Percentiles rank a stretch among this genome's conserved stretches.
phyloP scores from a whole-genome alignment of 2,329 filamentous ascomycete genomes.

The Hypoxylon sp. region DNA sequence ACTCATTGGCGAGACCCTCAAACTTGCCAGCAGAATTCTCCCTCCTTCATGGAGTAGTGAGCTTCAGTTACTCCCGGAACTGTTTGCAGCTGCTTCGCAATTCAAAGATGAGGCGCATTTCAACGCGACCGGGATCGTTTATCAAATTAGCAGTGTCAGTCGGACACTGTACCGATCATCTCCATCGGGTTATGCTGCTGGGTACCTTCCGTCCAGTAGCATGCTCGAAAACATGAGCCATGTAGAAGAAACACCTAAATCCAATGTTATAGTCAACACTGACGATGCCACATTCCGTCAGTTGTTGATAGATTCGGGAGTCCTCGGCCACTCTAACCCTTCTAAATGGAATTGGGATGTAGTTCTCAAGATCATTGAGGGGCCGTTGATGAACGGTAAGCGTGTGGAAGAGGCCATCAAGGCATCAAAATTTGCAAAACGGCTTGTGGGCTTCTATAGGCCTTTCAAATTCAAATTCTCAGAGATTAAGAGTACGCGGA shows the following conservation, averaged over 20 bases:
- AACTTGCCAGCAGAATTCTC: slow-evolving; percentile 86
- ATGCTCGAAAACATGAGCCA: slow-evolving; percentile 63
- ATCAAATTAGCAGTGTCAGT: slow-evolving; percentile 98
- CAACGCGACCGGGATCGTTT: slow-evolving; percentile 89
- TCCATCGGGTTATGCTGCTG: slow-evolving; percentile 59
- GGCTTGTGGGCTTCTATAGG: slow-evolving; percentile 92
- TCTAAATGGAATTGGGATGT: slow-evolving; percentile 98
- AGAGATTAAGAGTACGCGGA: slow-evolving; percentile 88
- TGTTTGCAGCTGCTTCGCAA: slow-evolving; percentile 81
- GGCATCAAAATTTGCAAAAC: slow-evolving; percentile 95
- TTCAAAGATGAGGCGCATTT: slow-evolving; percentile 81
- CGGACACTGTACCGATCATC: slow-evolving; percentile 88
- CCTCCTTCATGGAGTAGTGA: slow-evolving; percentile 85
- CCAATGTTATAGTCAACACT: slow-evolving; percentile 62
- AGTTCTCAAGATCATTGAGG: slow-evolving; percentile 90
- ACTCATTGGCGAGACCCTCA: slow-evolving; percentile 90
- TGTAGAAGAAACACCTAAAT: slow-evolving; percentile 70
- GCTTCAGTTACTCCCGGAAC: slow-evolving; percentile 87
- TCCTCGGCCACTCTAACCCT: slow-evolving; percentile 90
- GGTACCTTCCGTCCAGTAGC: slow-evolving; percentile 58
- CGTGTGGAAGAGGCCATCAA: slow-evolving; percentile 94
- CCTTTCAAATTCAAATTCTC: slow-evolving; percentile 98
- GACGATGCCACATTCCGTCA: slow-evolving; percentile 75
- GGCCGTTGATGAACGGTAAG: slow-evolving; percentile 90
- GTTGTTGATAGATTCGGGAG: slow-evolving; percentile 80